Percentiles rank a stretch among this genome's conserved stretches.
Evolutionary conservation across 208 protist genomes (phyloP).

Genomic region (Porcisia hertigi): DNA sequence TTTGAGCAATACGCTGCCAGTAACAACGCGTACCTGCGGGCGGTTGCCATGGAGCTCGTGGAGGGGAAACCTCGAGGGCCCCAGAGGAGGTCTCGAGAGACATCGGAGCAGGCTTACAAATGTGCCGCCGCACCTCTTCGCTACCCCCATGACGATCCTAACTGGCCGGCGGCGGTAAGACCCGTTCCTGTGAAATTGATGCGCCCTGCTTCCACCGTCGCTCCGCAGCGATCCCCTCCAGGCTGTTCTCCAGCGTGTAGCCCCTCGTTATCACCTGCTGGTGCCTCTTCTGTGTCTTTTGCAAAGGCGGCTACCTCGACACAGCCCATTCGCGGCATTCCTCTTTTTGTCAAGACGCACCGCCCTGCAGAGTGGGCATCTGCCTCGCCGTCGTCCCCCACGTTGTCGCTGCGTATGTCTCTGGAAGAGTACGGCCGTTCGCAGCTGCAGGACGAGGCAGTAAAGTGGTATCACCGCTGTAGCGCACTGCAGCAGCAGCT

Average conservation of each 20-base stretch:
- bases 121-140: not conserved
- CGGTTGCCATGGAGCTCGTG: conserved; percentile 20
- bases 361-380: not conserved
- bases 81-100: not conserved
- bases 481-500: conserved; percentile 24
- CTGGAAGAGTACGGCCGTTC: conserved; percentile 16
- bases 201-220: conserved; percentile 1
- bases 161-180: not conserved
- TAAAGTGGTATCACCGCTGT: conserved; percentile 37
- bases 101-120: not conserved
- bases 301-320: not conserved
- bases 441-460: conserved; percentile 38
- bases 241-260: not conserved
- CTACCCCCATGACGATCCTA: not conserved
- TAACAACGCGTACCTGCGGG: conserved; percentile 28
- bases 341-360: conserved; percentile 11
- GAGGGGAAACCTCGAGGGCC: not conserved
- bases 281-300: not conserved
- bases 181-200: not conserved
- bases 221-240: not conserved
- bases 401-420: conserved; percentile 24
- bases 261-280: not conserved
- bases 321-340: conserved; percentile 19
- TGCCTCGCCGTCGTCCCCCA: not conserved
- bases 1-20: conserved; percentile 19